These are phyloP conservation scores for Vitis rotundifolia DNA, from an alignment of 164 flowering plant species.

Conservation along the genomic window DNA sequence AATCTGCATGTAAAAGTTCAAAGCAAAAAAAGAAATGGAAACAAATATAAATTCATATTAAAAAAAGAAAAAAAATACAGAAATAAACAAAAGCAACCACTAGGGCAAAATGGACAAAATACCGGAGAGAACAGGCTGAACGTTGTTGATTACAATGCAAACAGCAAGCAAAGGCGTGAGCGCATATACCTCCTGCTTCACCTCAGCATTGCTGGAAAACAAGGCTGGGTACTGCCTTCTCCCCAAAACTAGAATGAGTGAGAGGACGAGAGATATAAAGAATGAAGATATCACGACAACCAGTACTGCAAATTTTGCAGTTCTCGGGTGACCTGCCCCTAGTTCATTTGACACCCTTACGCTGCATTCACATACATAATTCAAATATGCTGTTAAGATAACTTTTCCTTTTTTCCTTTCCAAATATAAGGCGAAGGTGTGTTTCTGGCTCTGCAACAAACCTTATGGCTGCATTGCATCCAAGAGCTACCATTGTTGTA, in stretches of 20 bases:
- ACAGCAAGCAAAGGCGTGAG: conserved; percentile 54
- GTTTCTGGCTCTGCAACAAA: conserved; percentile 9
- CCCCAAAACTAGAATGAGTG: conserved; percentile 29
- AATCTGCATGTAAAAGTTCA: too few relatives aligned
- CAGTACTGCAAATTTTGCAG: conserved; percentile 60
- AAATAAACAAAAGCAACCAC: too few relatives aligned
- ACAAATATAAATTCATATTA: too few relatives aligned
- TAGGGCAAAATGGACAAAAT: background rate
- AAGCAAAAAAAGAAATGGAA: background rate
- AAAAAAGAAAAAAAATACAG: too few relatives aligned
- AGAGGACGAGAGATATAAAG: conserved; percentile 36
- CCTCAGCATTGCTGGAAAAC: conserved; percentile 41
- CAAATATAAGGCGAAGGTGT: background rate
- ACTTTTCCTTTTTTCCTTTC: background rate
- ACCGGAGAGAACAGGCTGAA: conserved; percentile 73
- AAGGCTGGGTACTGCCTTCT: conserved; percentile 39
- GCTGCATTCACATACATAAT: conserved; percentile 28
- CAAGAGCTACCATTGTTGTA: conserved; percentile 65
- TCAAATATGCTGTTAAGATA: too few relatives aligned
- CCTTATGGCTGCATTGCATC: conserved; percentile 84
- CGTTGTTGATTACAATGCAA: conserved; percentile 49
- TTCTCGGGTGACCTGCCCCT: conserved; percentile 67
- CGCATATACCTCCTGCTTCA: conserved; percentile 32
- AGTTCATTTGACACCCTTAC: conserved; percentile 78
- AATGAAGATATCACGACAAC: conserved; percentile 49